Base-by-base conservation (phyloP, 176 grass and related monocot genomes). In the Cymbopogon citratus region DNA sequence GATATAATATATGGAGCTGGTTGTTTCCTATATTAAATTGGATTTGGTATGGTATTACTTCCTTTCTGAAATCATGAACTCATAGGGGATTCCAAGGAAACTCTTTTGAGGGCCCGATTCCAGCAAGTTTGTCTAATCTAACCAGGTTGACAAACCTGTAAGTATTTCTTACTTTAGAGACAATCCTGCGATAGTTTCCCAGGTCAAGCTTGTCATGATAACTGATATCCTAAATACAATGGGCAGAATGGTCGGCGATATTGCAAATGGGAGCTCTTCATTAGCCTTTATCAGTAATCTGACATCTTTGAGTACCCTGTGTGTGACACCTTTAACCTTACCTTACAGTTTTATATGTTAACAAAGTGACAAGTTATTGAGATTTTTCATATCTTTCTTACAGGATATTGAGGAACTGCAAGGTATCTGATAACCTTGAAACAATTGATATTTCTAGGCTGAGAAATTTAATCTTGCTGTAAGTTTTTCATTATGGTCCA, bases 391-490 rank as follows among this genome's bases (percentile, higher is more conserved):
- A 29, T 80, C 16, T 63, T 84, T 76, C 33, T 63, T 81, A 59
- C 52, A 97, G 95, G 75, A 75, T 87, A 36, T 78, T 97, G 75
- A 97, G 90, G 77, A 94, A 92, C 70, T 91, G 86, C 84, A 91
- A 33, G 84, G 83, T 94, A 89, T 94, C 90, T 25, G 92, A 85
- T 89, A 89, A 69, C 52, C 75, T 94, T 21, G 75, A n/a, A 9
- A 68, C 90, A 45, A 29, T 77, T 23, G 39, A 92, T 84, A 87
- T 97, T 65, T 83, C 90, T 19, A 79, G 75, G 19, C 80, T 90
- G 68, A 19, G 13, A 31, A 76, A n/a, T 61, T 83, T 97, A 81
- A 69, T 3, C 31, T 67, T 86, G 49, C 25, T 94, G 91, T 94
- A 86, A 80, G 80, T 64, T n/a, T 85, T 29, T 85, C n/a, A 0